Percentiles rank a stretch among this genome's conserved stretches.
Conservation (phyloP, 768 basidiomycete species). For the Tremella mesenterica region DNA sequence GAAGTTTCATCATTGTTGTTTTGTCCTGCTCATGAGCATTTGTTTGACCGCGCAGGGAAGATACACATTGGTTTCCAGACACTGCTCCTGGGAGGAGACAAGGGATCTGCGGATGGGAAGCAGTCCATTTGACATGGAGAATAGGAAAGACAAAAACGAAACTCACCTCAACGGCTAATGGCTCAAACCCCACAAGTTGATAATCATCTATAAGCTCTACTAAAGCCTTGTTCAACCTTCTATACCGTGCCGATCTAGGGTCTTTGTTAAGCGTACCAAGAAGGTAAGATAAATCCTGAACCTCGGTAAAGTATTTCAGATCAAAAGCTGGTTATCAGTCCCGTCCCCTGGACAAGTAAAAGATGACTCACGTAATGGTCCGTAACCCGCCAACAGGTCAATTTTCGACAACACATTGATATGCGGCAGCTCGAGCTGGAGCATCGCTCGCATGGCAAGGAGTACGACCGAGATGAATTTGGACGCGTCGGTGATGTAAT, state of each 20-base stretch:
- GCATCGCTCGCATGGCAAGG: conserved; percentile 87
- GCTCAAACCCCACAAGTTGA: conserved; percentile 88
- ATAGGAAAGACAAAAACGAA: not conserved
- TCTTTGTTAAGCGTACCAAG: conserved; percentile 57
- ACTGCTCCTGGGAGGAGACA: not conserved
- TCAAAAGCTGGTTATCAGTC: conserved; percentile 67
- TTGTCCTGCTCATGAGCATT: conserved; percentile 60
- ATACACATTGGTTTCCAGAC: not conserved
- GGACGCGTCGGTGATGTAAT: conserved; percentile 89
- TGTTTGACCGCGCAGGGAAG: not conserved
- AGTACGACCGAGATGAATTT: conserved; percentile 91
- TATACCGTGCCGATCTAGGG: conserved; percentile 59
- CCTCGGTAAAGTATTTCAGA: conserved; percentile 95
- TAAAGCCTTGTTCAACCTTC: conserved; percentile 76
- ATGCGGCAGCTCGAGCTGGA: conserved; percentile 97
- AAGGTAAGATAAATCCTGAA: conserved; percentile 86
- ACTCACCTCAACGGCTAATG: conserved; percentile 83
- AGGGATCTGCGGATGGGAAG: not conserved
- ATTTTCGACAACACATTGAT: conserved; percentile 95
- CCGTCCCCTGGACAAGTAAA: not conserved
- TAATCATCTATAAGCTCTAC: conserved; percentile 91
- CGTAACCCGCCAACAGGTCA: conserved; percentile 80
- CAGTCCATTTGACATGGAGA: not conserved
- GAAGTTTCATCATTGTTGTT: conserved; percentile 82
- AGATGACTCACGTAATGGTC: conserved; percentile 65